A percentile compares a stretch with the other conserved stretches of the same genome.
These are phyloP conservation scores for Castanospermum australe DNA, from an alignment of 306 rosid species.

Conservation along the genomic window DNA sequence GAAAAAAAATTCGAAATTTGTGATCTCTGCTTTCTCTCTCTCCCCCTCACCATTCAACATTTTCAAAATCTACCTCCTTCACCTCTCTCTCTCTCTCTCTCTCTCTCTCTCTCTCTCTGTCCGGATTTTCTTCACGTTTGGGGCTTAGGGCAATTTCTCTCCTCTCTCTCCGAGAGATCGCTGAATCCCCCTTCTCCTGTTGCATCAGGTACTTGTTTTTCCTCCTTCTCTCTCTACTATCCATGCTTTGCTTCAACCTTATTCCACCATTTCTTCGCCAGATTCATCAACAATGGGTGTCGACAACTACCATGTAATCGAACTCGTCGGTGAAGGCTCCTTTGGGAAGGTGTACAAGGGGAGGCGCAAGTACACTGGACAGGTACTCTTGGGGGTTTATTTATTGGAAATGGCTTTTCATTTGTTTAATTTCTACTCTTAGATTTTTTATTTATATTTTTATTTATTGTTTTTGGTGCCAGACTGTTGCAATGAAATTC, in stretches of 20 bases:
- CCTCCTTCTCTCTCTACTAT: not conserved
- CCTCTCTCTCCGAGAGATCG: not conserved
- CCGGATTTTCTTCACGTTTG: not conserved
- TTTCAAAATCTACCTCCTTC: slow-evolving; percentile 29
- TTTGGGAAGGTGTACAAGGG: slow-evolving; percentile 99
- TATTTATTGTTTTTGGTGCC: not conserved
- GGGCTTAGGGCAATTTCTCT: not conserved
- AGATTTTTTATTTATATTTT: not conserved
- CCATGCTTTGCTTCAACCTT: not conserved
- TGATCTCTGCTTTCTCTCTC: not conserved
- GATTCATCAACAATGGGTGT: slow-evolving; percentile 60
- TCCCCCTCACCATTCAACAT: not conserved
- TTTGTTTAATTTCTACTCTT: not conserved
- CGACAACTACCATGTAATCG: slow-evolving; percentile 92
- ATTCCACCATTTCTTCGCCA: too few relatives aligned
- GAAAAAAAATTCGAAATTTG: slow-evolving; percentile 31
- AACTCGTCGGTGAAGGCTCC: slow-evolving; percentile 97
- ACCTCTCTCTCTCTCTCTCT: not conserved
- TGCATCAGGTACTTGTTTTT: not conserved
- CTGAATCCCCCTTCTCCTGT: not conserved
- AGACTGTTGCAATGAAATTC: slow-evolving; percentile 99
- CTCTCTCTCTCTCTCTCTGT: not conserved
- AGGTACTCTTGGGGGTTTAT: slow-evolving; percentile 42
- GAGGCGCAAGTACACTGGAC: slow-evolving; percentile 83
- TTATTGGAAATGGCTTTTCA: not conserved